Evolutionary conservation across 2,329 filamentous ascomycete genomes (phyloP), one percentile per base, ranked within the genome.

Genomic region (Trichoderma sp.): DNA sequence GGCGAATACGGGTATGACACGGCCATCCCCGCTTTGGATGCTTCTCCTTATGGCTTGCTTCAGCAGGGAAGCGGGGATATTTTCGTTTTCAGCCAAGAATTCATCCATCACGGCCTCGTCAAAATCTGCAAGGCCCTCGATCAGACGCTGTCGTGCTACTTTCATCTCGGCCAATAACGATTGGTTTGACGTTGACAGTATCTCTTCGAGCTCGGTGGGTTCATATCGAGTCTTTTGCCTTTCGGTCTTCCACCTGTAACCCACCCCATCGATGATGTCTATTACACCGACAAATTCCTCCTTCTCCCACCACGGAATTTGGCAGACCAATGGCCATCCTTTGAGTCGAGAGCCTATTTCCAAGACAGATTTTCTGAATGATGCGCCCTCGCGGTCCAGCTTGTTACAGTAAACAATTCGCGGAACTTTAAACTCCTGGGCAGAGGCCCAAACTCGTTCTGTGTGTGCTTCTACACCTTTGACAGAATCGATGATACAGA

Each of bases 401-500:
- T 95, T 95, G 84, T 95, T 95, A 80, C 95, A 90, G 78, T 92
- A 95, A 64, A 94, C 88, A 69, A 95, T 89, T 29, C 95, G 89
- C 0, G 97, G 97, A 56, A 98, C 97, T 27, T 88, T 89, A 82
- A 97, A 97, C 63, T 92, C 91, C 71, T 93, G 94, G 7, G 97
- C 95, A 77, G 98, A 97, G 16, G 90, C 89, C 97, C 97, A 99
- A 3, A 99, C 97, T 80, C 97, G 93, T 83, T 99, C 97, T 0
- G 97, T 98, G 82, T 98, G 97, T 1, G 97, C 96, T 84, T 99
- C 97, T 27, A 99, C 97, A 1, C 95, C 95, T 76, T 96, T 95
- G 50, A 98, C 95, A 0, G 94, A 95, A 82, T 98, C 95, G 8
- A 98, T 91, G 80, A 98, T 95, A 80, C 95, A 97, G n/a, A 98